Percentiles rank a stretch among this genome's conserved stretches.
Evolutionary conservation across 2,329 filamentous ascomycete species (phyloP).

Genomic region (Colletotrichum tropicale): DNA sequence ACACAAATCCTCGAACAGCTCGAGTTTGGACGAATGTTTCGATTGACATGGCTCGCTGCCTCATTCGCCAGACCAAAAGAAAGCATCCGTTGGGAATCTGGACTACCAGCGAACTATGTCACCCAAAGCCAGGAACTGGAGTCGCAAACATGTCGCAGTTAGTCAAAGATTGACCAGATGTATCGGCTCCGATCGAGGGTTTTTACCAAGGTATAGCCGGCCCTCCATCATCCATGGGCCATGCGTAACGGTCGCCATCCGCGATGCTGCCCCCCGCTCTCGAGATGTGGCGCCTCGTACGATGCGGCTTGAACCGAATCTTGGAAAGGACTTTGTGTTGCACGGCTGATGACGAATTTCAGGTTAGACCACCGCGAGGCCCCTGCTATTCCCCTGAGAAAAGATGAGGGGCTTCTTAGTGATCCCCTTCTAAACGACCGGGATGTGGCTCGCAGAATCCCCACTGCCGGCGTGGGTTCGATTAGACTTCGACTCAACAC

Average conservation of each 20-base stretch:
- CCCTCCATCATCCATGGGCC: background rate
- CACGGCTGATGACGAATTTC: background rate
- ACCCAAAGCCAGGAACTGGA: background rate
- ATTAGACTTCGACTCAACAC: slow-evolving; percentile 6
- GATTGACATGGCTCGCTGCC: background rate
- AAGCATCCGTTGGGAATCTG: background rate
- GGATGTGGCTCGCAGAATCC: background rate
- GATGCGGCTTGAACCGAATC: background rate
- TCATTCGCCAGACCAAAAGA: background rate
- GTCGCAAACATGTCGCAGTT: background rate
- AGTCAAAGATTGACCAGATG: background rate
- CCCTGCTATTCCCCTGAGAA: background rate
- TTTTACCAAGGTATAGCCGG: background rate
- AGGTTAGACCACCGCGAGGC: slow-evolving; percentile 6
- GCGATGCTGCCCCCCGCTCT: background rate
- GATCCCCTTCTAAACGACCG: background rate
- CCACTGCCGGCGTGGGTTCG: background rate
- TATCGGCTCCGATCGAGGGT: background rate
- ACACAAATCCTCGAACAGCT: background rate
- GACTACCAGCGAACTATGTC: background rate
- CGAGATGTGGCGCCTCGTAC: slow-evolving; percentile 6
- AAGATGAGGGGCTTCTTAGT: background rate
- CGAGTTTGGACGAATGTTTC: background rate
- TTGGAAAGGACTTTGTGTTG: background rate
- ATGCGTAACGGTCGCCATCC: background rate